Percentiles rank a stretch among this genome's conserved stretches.
Evolutionary conservation across 768 basidiomycete species (phyloP).

Genomic region (Rhizopogon vesiculosus): DNA sequence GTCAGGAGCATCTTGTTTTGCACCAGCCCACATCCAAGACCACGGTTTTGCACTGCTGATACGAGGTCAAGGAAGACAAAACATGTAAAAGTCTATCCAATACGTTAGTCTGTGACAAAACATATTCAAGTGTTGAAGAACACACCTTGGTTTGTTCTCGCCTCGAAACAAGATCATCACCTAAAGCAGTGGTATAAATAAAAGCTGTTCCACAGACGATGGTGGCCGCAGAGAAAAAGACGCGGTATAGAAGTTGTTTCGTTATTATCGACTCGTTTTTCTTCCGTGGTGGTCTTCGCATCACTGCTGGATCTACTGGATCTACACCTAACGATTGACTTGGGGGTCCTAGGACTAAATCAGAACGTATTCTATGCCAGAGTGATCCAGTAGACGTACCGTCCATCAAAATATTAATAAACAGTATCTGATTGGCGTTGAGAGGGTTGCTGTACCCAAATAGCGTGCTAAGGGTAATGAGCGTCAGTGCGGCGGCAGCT

Average conservation of each 20-base stretch:
- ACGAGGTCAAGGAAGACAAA: conserved; percentile 97
- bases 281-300: conserved; percentile 88
- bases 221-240: conserved; percentile 89
- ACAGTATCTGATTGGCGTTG: conserved; percentile 99
- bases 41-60: conserved; percentile 92
- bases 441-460: conserved; percentile 88
- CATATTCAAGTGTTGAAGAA: conserved; percentile 2
- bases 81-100: conserved; percentile 84
- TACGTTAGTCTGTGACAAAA: conserved; percentile 2
- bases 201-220: conserved; percentile 89
- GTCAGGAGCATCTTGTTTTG: conserved; percentile 88
- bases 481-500: conserved; percentile 91
- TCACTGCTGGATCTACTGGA: conserved; percentile 89
- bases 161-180: conserved; percentile 77
- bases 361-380: not conserved
- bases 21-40: conserved; percentile 76
- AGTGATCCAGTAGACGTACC: conserved; percentile 39
- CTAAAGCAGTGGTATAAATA: conserved; percentile 78
- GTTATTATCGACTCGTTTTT: conserved; percentile 91
- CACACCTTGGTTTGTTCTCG: conserved; percentile 96
- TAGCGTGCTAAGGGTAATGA: conserved; percentile 92
- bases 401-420: conserved; percentile 99
- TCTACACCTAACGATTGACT: conserved; percentile 96
- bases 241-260: conserved; percentile 63
- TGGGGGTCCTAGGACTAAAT: conserved; percentile 62